phyloP scores from a whole-genome alignment of 768 basidiomycete species.

The Cytidiella melzeri region DNA sequence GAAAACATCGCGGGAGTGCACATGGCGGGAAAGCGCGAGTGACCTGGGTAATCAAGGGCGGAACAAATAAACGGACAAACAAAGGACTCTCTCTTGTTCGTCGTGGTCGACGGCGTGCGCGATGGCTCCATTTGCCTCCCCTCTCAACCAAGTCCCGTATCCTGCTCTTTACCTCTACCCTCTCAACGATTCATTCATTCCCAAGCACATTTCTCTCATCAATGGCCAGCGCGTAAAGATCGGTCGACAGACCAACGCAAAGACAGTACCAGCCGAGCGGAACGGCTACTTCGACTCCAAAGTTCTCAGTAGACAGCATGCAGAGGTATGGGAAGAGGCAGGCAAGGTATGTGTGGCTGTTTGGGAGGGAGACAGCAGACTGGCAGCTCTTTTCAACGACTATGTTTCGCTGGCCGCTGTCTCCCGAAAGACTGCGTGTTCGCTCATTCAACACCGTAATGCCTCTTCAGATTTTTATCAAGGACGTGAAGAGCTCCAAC shows the following conservation, averaged over 20 bases:
- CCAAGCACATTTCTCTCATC: neutral
- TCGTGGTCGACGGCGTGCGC: slow-evolving; percentile 22
- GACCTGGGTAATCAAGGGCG: slow-evolving; percentile 8
- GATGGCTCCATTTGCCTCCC: slow-evolving; percentile 24
- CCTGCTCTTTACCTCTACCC: slow-evolving; percentile 48
- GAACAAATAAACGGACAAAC: slow-evolving; percentile 14
- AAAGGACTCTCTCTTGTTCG: slow-evolving; percentile 18
- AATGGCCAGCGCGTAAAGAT: slow-evolving; percentile 62
- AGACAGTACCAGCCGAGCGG: slow-evolving; percentile 86
- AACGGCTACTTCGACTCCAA: slow-evolving; percentile 98
- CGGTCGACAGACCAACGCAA: slow-evolving; percentile 92
- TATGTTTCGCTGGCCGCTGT: slow-evolving; percentile 5
- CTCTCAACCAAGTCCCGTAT: slow-evolving; percentile 19
- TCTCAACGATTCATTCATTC: slow-evolving; percentile 1
- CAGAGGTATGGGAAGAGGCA: slow-evolving; percentile 95
- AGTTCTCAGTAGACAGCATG: slow-evolving; percentile 89
- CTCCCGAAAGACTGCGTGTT: slow-evolving; percentile 9
- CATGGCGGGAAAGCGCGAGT: slow-evolving; percentile 9
- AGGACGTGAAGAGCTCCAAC: slow-evolving; percentile 96
- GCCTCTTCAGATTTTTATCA: slow-evolving; percentile 79
- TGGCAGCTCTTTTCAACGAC: neutral
- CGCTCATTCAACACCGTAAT: slow-evolving; percentile 6
- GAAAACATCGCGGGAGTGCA: slow-evolving; percentile 13
- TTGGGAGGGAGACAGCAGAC: neutral
- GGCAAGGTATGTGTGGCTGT: slow-evolving; percentile 56